Conservation (phyloP, 1,284 basidiomycete genomes). For the Volvariella volvacea region DNA sequence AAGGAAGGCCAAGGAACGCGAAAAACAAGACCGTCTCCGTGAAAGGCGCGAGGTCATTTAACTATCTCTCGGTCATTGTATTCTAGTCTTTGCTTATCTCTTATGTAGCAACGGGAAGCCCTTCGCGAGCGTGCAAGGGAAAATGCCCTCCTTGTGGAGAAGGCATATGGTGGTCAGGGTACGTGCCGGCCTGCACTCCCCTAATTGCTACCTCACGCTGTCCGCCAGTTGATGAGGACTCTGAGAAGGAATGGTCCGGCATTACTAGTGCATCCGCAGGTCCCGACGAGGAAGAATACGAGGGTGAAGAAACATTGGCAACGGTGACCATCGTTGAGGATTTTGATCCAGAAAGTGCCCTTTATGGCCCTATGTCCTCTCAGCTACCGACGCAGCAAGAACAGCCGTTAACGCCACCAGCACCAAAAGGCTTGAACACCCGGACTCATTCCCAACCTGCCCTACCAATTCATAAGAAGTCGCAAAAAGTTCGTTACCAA, state of each 20-base stretch:
- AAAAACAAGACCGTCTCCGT: slow-evolving; percentile 65
- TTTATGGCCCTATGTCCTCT: slow-evolving; percentile 33
- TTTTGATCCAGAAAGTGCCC: slow-evolving; percentile 59
- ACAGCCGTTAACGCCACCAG: slow-evolving; percentile 3
- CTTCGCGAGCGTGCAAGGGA: slow-evolving; percentile 63
- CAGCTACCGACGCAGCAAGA: slow-evolving; percentile 6
- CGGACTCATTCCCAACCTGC: slow-evolving; percentile 8
- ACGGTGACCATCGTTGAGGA: slow-evolving; percentile 81
- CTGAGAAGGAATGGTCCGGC: slow-evolving; percentile 39
- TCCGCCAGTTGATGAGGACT: slow-evolving; percentile 19
- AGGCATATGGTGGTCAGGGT: slow-evolving; percentile 59
- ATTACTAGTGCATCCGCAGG: slow-evolving; percentile 22
- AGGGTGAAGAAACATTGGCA: slow-evolving; percentile 71
- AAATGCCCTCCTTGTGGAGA: slow-evolving; percentile 67
- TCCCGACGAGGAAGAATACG: slow-evolving; percentile 56
- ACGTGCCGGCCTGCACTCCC: slow-evolving; percentile 13
- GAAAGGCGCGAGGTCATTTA: slow-evolving; percentile 58
- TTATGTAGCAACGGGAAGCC: slow-evolving; percentile 53
- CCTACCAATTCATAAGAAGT: slow-evolving; percentile 10
- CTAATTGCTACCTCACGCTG: slow-evolving; percentile 4
- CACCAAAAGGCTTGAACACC: no score
- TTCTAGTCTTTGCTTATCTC: slow-evolving; percentile 9
- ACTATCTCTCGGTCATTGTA: slow-evolving; percentile 7
- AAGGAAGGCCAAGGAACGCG: slow-evolving; percentile 58
- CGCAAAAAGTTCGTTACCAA: slow-evolving; percentile 55